Conservation (phyloP, 495 filamentous ascomycete genomes). For the Platismatia glauca region DNA sequence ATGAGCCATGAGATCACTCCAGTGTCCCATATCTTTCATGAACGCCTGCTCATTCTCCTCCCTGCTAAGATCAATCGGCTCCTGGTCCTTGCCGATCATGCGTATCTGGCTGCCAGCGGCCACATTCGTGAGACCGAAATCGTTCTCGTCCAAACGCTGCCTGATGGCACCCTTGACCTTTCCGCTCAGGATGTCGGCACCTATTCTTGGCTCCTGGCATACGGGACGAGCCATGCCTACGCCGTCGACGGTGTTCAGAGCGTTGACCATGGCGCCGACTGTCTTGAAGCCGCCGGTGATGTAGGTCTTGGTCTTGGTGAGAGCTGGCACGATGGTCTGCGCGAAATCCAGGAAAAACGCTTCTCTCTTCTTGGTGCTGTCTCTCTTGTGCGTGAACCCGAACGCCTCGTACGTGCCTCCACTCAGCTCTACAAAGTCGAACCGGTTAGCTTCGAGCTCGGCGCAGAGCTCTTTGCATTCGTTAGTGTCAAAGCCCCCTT, state of each 20-base stretch:
- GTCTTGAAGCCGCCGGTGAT: slow-evolving; percentile 57
- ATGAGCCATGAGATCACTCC: slow-evolving; percentile 30
- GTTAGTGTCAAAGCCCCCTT: slow-evolving; percentile 45
- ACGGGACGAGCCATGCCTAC: slow-evolving; percentile 47
- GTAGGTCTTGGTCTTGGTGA: slow-evolving; percentile 46
- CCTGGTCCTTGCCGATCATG: slow-evolving; percentile 44
- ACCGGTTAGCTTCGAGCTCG: slow-evolving; percentile 43
- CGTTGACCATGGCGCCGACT: slow-evolving; percentile 52
- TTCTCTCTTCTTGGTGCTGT: slow-evolving; percentile 49
- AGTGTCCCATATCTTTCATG: slow-evolving; percentile 34
- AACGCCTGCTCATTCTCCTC: slow-evolving; percentile 36
- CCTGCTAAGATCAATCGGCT: slow-evolving; percentile 43
- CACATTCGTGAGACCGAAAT: slow-evolving; percentile 39
- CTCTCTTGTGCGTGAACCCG: slow-evolving; percentile 43
- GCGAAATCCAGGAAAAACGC: slow-evolving; percentile 62
- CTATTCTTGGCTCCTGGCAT: slow-evolving; percentile 43
- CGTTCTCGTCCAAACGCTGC: slow-evolving; percentile 35
- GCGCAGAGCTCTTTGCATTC: slow-evolving; percentile 48
- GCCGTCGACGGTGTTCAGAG: slow-evolving; percentile 47
- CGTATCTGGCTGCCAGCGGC: slow-evolving; percentile 43
- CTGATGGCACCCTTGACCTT: slow-evolving; percentile 39
- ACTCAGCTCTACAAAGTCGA: slow-evolving; percentile 58
- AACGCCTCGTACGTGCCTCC: slow-evolving; percentile 56
- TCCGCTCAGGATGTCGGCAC: slow-evolving; percentile 40
- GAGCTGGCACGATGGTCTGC: slow-evolving; percentile 46